Base-by-base conservation (phyloP, 208 protist species). In the Acanthamoeba healyi region DNA sequence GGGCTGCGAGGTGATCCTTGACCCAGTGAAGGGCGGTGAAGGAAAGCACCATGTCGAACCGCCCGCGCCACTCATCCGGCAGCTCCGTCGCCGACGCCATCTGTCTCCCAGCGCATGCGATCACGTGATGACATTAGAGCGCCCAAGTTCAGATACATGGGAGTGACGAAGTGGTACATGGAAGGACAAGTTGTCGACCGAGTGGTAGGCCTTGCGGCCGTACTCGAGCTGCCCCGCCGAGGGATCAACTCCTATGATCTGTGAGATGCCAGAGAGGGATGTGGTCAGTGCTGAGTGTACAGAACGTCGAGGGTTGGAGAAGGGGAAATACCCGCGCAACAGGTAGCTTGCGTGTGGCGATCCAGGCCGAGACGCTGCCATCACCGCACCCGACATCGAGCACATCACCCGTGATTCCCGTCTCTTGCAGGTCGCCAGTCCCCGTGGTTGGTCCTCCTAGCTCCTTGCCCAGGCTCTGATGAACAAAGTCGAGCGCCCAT, bases 21-120 rank as follows among this genome's bases (percentile, higher is more conserved):
- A 72, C 63, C 63, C 63, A 72, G 26, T 72, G 63, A 9, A 72
- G 63, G 63, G 63, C 63, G n/a, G 63, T 42, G 63, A 72, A 72
- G 63, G 63, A 72, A 38, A 72, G 26, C 26, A 72, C 63, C 63
- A 72, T 72, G 34, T 72, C 63, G 63, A 72, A 72, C 34, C 63
- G 26, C 12, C 19, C 34, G n/a, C 63, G 26, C 63, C 63, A 72
- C 63, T 72, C 63, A 38, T 72, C 63, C 2, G 63, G 63, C 63
- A 72, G 32, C 10, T 32, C 24, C 19, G 63, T 72, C 1, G 63
- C 63, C 26, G 63, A 72, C 1, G 63, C 63, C 24, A 72, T 9
- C 63, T 72, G 63, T 29, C 9, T n/a, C 19, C 0, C 19, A 24
- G 54, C 54, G 5, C 10, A 7, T 22, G 56, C n/a, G 56, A 63